Conservation (phyloP, 768 basidiomycete genomes). For the Thelephora ganbajun region DNA sequence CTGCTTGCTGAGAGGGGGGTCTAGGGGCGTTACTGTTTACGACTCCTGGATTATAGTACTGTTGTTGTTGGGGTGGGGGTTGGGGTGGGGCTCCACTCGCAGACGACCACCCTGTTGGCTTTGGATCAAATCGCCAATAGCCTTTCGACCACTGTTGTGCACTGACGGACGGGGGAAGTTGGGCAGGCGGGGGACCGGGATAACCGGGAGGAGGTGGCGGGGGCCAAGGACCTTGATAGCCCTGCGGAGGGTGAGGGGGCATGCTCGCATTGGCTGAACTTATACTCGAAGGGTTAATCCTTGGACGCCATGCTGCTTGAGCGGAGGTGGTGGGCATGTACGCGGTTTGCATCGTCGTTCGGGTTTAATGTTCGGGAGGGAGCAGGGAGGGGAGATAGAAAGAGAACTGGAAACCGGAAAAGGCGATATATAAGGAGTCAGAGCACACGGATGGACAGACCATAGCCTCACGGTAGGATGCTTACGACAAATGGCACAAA, state of each 20-base stretch:
- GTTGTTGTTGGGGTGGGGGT: neutral
- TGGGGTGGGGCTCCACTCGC: neutral
- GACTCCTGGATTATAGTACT: neutral
- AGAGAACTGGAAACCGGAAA: too few species aligned
- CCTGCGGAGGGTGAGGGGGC: neutral
- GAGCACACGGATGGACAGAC: too few species aligned
- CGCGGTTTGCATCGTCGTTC: too few species aligned
- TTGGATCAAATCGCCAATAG: neutral
- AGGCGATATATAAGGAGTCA: too few species aligned
- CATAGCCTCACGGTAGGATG: too few species aligned
- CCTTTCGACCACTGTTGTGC: neutral
- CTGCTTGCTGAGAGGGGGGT: neutral
- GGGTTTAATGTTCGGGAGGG: too few species aligned
- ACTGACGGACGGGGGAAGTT: neutral
- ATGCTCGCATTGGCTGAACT: too few species aligned
- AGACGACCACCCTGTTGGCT: neutral
- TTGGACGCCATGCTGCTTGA: too few species aligned
- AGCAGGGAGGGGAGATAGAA: too few species aligned
- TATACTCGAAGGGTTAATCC: too few species aligned
- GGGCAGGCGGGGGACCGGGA: neutral
- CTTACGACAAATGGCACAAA: too few species aligned
- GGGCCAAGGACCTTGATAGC: neutral
- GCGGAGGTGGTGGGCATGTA: too few species aligned
- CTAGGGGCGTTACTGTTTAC: neutral
- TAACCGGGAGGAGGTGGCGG: neutral